Evolutionary conservation across 495 filamentous ascomycete species (phyloP).

Genomic region (Penicillium canariense): DNA sequence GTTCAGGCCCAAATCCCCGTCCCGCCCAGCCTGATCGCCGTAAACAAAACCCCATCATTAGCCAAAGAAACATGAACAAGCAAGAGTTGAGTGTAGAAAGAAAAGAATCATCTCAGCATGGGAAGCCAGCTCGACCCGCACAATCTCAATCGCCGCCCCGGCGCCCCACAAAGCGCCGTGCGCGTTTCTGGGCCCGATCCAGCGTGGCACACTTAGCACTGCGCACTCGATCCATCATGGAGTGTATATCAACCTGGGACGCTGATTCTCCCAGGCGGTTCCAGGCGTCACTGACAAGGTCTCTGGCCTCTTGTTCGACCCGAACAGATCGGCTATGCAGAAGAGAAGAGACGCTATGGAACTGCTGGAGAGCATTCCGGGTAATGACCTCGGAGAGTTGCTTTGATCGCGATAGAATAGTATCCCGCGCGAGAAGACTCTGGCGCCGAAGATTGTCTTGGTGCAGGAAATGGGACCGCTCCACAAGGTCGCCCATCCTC

Average conservation of each 20-base stretch:
- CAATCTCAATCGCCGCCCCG: slow-evolving; percentile 8
- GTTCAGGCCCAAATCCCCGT: slow-evolving; percentile 8
- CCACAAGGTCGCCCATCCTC: slow-evolving; percentile 47
- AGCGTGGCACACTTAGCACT: slow-evolving; percentile 33
- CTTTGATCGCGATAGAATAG: slow-evolving; percentile 36
- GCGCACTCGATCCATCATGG: slow-evolving; percentile 34
- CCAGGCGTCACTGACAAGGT: slow-evolving; percentile 32
- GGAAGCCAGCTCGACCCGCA: not conserved
- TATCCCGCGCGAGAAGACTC: slow-evolving; percentile 25
- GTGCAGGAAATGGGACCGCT: slow-evolving; percentile 38
- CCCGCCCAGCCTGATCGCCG: slow-evolving; percentile 24
- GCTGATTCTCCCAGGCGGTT: slow-evolving; percentile 27
- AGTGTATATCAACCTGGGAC: slow-evolving; percentile 24
- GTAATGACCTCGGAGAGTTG: slow-evolving; percentile 36
- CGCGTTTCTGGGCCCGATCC: slow-evolving; percentile 39
- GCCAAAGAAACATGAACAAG: slow-evolving; percentile 13
- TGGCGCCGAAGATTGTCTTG: slow-evolving; percentile 31
- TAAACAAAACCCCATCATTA: slow-evolving; percentile 22
- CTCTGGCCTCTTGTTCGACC: slow-evolving; percentile 32
- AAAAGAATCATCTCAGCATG: slow-evolving; percentile 3
- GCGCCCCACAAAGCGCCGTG: slow-evolving; percentile 32
- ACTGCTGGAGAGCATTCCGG: slow-evolving; percentile 36
- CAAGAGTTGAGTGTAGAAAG: slow-evolving; percentile 7
- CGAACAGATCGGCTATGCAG: slow-evolving; percentile 30
- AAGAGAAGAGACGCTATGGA: slow-evolving; percentile 31